Evolutionary conservation across 2,329 filamentous ascomycete genomes (phyloP).

Genomic region (Sclerotinia nivalis): DNA sequence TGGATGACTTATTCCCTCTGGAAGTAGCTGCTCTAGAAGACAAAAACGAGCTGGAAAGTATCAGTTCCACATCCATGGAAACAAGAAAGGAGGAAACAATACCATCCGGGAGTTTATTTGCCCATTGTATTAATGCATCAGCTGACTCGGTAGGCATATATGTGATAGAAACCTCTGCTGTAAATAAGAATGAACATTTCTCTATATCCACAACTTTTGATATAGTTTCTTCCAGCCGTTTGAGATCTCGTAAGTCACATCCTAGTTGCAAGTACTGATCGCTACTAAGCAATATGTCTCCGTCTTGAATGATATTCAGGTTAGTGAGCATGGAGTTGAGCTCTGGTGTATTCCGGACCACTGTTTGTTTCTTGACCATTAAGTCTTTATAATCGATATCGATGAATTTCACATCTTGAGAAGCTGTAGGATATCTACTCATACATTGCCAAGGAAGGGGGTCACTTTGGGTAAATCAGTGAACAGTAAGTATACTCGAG

Average conservation of each 20-base stretch:
- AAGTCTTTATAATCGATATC: constrained; percentile 85
- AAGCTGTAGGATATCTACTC: constrained; percentile 61
- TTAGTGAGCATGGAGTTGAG: constrained; percentile 55
- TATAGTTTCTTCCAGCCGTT: constrained; percentile 60
- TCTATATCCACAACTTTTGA: constrained; percentile 57
- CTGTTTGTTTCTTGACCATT: constrained; percentile 70
- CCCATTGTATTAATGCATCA: constrained; percentile 76
- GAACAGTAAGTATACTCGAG: constrained; percentile 11
- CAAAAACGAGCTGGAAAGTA: constrained; percentile 70
- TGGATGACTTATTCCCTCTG: constrained; percentile 73
- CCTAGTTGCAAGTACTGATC: constrained; percentile 75
- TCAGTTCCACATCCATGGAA: constrained; percentile 12
- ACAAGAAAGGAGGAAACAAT: constrained; percentile 32
- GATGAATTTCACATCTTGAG: constrained; percentile 65
- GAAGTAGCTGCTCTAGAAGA: constrained; percentile 82
- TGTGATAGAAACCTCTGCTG: constrained; percentile 87
- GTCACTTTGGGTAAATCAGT: constrained; percentile 58
- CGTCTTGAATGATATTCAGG: constrained; percentile 45
- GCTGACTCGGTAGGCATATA: constrained; percentile 79
- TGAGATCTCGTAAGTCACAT: constrained; percentile 74
- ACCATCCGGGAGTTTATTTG: constrained; percentile 69
- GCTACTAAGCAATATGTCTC: constrained; percentile 60
- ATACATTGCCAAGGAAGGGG: constrained; percentile 84
- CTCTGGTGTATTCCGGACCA: constrained; percentile 64
- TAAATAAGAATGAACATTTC: constrained; percentile 68